Percentiles rank a stretch among this genome's conserved stretches.
phyloP scores from a whole-genome alignment of 345 rosid species.

The Gossypium raimondii region DNA sequence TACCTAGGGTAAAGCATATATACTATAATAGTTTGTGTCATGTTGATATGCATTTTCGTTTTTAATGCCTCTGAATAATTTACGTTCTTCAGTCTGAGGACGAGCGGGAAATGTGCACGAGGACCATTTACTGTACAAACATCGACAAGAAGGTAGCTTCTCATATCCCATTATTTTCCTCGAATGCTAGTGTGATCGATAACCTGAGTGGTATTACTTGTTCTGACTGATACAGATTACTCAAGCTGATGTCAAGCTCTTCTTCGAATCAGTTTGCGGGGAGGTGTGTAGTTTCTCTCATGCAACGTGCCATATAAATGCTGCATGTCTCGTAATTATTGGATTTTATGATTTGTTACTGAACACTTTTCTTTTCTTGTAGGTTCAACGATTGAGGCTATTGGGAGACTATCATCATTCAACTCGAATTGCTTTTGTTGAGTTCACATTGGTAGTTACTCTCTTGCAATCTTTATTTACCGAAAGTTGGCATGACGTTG shows the following conservation, averaged over 20 bases:
- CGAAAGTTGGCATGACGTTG: not conserved
- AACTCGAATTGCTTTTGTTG: slow-evolving; percentile 95
- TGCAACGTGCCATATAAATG: not conserved
- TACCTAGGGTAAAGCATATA: slow-evolving; percentile 69
- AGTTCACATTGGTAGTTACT: slow-evolving; percentile 65
- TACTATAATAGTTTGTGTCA: not conserved
- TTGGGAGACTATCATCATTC: slow-evolving; percentile 92
- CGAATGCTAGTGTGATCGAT: not conserved
- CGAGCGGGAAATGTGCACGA: slow-evolving; percentile 97
- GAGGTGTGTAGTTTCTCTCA: slow-evolving; percentile 49
- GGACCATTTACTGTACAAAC: slow-evolving; percentile 96
- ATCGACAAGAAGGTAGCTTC: slow-evolving; percentile 77
- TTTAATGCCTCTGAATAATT: slow-evolving; percentile 10
- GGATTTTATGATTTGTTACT: not conserved
- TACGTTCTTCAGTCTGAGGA: slow-evolving; percentile 35
- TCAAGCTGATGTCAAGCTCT: slow-evolving; percentile 73
- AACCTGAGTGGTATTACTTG: slow-evolving; percentile 1
- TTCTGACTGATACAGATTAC: slow-evolving; percentile 52
- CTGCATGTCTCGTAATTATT: not conserved
- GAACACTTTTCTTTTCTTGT: slow-evolving; percentile 3
- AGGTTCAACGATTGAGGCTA: slow-evolving; percentile 94
- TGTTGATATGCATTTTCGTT: not conserved
- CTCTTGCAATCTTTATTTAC: slow-evolving; percentile 19
- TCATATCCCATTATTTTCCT: not conserved
- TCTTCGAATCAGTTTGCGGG: slow-evolving; percentile 86